Evolutionary conservation across 192 early-diverging fungal species (phyloP).

Genomic region (Backusella australiensis): DNA sequence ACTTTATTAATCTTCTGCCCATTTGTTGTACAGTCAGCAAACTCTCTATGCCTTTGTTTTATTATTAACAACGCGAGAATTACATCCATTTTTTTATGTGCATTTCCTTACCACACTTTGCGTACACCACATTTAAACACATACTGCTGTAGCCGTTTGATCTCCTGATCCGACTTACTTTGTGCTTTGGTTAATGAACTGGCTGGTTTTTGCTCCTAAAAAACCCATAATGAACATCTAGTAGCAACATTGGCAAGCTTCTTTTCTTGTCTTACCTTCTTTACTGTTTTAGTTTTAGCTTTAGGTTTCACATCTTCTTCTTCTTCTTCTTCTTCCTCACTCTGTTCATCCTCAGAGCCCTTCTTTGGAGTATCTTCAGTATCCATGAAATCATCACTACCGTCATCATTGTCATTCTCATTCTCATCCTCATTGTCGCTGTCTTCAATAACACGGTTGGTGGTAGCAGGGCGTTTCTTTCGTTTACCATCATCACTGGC

Average conservation of each 20-base stretch:
- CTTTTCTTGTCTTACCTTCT: not conserved
- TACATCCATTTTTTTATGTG: too few relatives aligned
- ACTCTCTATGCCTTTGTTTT: conserved; percentile 36
- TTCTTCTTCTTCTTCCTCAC: not conserved
- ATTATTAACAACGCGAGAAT: not conserved
- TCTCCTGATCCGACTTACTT: not conserved
- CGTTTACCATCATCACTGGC: not conserved
- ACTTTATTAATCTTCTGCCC: conserved; percentile 45
- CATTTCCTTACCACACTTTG: conserved; percentile 1
- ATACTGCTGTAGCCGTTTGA: conserved; percentile 13
- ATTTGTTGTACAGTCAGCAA: conserved; percentile 36
- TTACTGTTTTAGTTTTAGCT: not conserved
- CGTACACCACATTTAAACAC: conserved; percentile 13
- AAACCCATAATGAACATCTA: not conserved
- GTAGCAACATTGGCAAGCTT: not conserved
- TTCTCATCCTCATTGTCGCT: not conserved
- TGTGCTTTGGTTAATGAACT: not conserved
- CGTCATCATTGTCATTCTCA: not conserved
- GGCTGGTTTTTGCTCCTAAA: not conserved
- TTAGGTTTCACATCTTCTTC: not conserved
- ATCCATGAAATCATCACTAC: not conserved
- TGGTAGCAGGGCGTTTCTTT: not conserved
- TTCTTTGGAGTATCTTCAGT: not conserved
- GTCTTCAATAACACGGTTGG: not conserved
- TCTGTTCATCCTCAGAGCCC: not conserved